These are phyloP conservation scores for Hypoxylon fuscum DNA, from an alignment of 495 filamentous ascomycete species.

Conservation along the genomic window DNA sequence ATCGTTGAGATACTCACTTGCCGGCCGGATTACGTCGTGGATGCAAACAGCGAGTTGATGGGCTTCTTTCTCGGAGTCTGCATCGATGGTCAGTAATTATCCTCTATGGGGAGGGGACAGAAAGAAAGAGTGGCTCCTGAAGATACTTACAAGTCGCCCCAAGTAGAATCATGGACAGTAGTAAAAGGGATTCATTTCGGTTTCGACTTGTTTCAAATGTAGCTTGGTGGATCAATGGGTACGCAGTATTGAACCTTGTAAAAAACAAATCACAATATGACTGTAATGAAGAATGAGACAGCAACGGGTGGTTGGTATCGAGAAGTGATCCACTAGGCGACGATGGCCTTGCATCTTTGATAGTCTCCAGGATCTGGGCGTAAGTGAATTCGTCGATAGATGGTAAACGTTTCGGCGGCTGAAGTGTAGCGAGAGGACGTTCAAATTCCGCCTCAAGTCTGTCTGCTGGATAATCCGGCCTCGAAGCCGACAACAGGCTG, in stretches of 20 bases:
- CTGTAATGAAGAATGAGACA: slow-evolving; percentile 58
- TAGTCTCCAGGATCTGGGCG: slow-evolving; percentile 52
- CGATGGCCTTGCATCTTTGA: slow-evolving; percentile 52
- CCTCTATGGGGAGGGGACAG: background rate
- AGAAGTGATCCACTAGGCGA: slow-evolving; percentile 53
- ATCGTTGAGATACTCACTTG: slow-evolving; percentile 28
- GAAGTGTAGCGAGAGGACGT: slow-evolving; percentile 34
- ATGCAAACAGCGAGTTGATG: slow-evolving; percentile 64
- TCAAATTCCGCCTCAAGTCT: slow-evolving; percentile 25
- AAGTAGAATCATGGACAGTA: slow-evolving; percentile 60
- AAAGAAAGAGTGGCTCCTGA: background rate
- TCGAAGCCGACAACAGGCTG: slow-evolving; percentile 7
- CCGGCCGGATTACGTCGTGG: slow-evolving; percentile 57
- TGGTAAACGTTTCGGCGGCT: slow-evolving; percentile 35
- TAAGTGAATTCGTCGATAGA: slow-evolving; percentile 52
- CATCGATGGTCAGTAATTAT: background rate
- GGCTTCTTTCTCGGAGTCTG: slow-evolving; percentile 58
- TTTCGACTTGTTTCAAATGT: slow-evolving; percentile 59
- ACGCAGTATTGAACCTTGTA: slow-evolving; percentile 62
- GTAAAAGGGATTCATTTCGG: slow-evolving; percentile 55
- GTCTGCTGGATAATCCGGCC: background rate
- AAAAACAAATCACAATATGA: slow-evolving; percentile 65
- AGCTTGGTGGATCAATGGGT: slow-evolving; percentile 62
- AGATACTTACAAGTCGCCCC: slow-evolving; percentile 57
- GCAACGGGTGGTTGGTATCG: slow-evolving; percentile 55